Percentiles rank a stretch among this genome's conserved stretches.
Conservation (phyloP, 306 rosid genomes). For the Dryas alaskensis region DNA sequence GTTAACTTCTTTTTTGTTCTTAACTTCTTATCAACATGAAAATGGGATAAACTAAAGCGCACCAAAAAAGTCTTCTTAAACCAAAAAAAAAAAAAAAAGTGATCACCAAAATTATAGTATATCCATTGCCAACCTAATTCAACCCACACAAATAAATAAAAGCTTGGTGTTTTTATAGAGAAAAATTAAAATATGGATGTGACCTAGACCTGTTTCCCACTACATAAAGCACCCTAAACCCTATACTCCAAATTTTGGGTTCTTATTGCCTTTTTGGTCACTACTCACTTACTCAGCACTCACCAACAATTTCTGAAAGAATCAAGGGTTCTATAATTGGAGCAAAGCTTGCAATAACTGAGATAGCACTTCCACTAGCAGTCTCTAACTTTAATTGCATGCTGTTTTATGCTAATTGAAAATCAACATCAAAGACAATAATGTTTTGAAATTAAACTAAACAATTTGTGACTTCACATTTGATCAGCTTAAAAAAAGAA, state of each 20-base stretch:
- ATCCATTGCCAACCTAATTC: no score
- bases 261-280: not conserved
- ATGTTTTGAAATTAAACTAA: not conserved
- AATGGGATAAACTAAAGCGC: not conserved
- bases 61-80: no score
- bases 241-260: not conserved
- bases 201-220: not conserved
- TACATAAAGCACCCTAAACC: not conserved
- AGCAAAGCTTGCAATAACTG: not conserved
- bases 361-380: no score
- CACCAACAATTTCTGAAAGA: not conserved
- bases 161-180: no score
- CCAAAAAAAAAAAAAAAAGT: no score
- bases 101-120: no score
- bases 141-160: no score
- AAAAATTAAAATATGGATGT: not conserved
- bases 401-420: no score
- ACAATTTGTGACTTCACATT: no score
- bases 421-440: not conserved
- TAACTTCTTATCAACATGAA: not conserved
- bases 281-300: no score
- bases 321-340: not conserved
- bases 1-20: not conserved
- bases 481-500: no score
- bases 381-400: no score